Conservation (phyloP, 2,329 filamentous ascomycete genomes). For the Aspergillus bombycis region DNA sequence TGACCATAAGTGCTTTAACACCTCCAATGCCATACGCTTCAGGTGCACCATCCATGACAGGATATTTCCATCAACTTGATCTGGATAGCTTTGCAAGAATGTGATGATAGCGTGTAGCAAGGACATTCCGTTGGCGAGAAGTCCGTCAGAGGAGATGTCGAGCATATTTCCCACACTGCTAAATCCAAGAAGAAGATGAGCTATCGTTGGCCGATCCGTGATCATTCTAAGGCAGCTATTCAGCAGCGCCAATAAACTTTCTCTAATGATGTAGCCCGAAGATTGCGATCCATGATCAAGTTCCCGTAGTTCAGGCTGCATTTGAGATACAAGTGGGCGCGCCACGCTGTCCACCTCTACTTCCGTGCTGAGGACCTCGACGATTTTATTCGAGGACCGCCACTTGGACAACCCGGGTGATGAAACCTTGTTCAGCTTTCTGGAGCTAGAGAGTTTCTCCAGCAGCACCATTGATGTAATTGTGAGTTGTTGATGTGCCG, state of each 20-base stretch:
- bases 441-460: conserved; percentile 82
- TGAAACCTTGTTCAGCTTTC: conserved; percentile 74
- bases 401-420: conserved; percentile 63
- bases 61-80: conserved; percentile 63
- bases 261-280: conserved; percentile 77
- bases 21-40: conserved; percentile 69
- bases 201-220: conserved; percentile 79
- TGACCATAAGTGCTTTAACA: conserved; percentile 81
- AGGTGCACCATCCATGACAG: conserved; percentile 70
- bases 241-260: conserved; percentile 83
- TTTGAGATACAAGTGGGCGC: conserved; percentile 69
- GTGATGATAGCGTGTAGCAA: conserved; percentile 81
- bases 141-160: conserved; percentile 66
- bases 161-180: conserved; percentile 72
- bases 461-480: conserved; percentile 79
- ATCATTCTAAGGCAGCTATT: conserved; percentile 76
- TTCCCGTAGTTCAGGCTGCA: conserved; percentile 69
- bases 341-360: conserved; percentile 80
- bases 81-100: conserved; percentile 71
- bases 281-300: conserved; percentile 70
- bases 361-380: conserved; percentile 83
- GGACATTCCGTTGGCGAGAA: conserved; percentile 72
- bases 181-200: conserved; percentile 89
- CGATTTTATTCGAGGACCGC: conserved; percentile 76
- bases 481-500: conserved; percentile 78